Percentiles rank a stretch among this genome's conserved stretches.
Conservation (phyloP, 306 rosid genomes). For the Cucurbita maxima region DNA sequence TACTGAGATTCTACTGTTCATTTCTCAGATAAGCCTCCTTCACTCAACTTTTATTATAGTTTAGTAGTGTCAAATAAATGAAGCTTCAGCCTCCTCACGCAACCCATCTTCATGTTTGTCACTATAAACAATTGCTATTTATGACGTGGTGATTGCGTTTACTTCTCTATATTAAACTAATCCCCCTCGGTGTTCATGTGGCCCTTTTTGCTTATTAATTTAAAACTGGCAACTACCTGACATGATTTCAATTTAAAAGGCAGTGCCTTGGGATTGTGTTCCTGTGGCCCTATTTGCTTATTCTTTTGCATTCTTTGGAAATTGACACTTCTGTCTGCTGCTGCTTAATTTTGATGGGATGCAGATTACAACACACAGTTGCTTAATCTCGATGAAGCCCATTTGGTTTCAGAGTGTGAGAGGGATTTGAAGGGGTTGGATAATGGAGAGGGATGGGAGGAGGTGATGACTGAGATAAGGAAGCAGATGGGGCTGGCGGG, state of each 20-base stretch:
- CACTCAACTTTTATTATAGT: not conserved
- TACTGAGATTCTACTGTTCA: no score
- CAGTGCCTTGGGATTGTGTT: not conserved
- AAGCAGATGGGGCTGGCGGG: slow-evolving; percentile 12
- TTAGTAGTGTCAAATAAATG: not conserved
- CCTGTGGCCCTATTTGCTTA: not conserved
- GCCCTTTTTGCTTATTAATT: not conserved
- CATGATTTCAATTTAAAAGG: not conserved
- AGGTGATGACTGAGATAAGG: slow-evolving; percentile 6
- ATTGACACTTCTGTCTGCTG: not conserved
- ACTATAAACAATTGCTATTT: not conserved
- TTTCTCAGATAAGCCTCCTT: no score
- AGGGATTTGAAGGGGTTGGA: not conserved
- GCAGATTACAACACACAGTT: not conserved
- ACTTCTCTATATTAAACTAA: not conserved
- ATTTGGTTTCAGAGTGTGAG: not conserved
- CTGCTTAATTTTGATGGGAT: not conserved
- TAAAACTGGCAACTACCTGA: not conserved
- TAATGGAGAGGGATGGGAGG: not conserved
- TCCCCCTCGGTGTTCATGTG: not conserved
- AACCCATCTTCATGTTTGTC: not conserved
- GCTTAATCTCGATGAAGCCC: no score
- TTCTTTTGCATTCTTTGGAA: not conserved
- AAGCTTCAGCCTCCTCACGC: not conserved
- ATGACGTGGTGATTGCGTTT: not conserved